phyloP scores from a whole-genome alignment of 352 stramenopile species.

The Pythium biforme region DNA sequence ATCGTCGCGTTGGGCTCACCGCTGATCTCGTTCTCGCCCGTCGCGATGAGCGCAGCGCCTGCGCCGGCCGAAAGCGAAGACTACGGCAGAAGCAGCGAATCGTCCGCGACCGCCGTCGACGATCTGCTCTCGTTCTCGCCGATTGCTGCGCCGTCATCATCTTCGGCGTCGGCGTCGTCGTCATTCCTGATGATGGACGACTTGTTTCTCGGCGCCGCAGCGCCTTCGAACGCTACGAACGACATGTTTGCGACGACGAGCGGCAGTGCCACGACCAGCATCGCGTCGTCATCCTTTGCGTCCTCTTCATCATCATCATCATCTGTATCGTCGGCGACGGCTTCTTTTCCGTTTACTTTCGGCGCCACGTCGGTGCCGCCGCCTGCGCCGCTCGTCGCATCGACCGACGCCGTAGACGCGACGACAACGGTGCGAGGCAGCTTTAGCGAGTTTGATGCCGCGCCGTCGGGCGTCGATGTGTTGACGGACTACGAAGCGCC shows the following conservation, averaged over 20 bases:
- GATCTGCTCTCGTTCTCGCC: constrained; percentile 26
- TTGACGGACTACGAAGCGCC: constrained; percentile 5
- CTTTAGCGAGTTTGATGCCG: constrained; percentile 7
- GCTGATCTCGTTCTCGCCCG: constrained; percentile 28
- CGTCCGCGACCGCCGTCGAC: constrained; percentile 6
- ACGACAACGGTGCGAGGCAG: constrained; percentile 16
- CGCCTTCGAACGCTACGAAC: background rate
- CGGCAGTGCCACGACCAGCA: background rate
- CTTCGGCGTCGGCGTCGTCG: background rate
- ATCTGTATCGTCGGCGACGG: background rate
- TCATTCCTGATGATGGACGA: constrained; percentile 20
- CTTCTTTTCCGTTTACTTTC: background rate
- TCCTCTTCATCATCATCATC: background rate
- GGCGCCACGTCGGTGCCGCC: background rate
- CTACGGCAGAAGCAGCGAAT: background rate
- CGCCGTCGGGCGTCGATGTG: background rate
- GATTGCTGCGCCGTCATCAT: constrained; percentile 7
- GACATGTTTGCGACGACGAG: background rate
- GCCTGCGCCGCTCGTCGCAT: background rate
- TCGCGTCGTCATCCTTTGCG: background rate
- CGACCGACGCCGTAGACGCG: background rate
- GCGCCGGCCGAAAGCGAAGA: background rate
- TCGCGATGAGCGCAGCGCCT: background rate
- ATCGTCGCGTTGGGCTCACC: constrained; percentile 17
- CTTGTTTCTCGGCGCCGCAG: constrained; percentile 3